Conservation (phyloP, 1,139 yeast genomes). For the Debaryomycetaceae sp. region DNA sequence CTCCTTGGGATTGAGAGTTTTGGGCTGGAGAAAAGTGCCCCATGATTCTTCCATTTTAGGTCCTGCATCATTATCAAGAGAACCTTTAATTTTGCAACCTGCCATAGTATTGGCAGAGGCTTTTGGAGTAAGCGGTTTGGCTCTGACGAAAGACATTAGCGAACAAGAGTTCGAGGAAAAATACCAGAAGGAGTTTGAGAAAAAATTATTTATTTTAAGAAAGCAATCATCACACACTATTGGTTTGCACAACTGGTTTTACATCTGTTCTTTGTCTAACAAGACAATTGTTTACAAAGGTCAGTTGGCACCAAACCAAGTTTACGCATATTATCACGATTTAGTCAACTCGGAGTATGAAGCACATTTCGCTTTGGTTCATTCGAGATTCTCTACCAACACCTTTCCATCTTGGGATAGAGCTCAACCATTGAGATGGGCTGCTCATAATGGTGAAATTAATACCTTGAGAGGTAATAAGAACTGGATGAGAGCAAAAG, state of each 20-base stretch:
- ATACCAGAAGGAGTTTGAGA: slow-evolving; percentile 70
- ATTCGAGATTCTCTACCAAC: slow-evolving; percentile 95
- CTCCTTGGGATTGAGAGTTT: slow-evolving; percentile 71
- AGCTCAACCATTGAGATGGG: slow-evolving; percentile 96
- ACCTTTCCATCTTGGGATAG: slow-evolving; percentile 99
- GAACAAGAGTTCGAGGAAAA: slow-evolving; percentile 54
- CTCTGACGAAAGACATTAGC: slow-evolving; percentile 30
- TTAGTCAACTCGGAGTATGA: slow-evolving; percentile 87
- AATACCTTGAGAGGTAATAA: slow-evolving; percentile 96
- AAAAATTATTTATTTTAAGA: slow-evolving; percentile 78
- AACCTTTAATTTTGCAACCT: slow-evolving; percentile 89
- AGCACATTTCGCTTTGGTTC: slow-evolving; percentile 94
- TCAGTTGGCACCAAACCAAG: slow-evolving; percentile 95
- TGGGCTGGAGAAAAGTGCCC: slow-evolving; percentile 97
- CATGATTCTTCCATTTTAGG: slow-evolving; percentile 91
- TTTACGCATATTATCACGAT: slow-evolving; percentile 91
- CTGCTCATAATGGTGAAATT: slow-evolving; percentile 98
- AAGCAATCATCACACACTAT: slow-evolving; percentile 88
- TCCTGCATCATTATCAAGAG: slow-evolving; percentile 91
- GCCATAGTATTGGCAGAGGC: slow-evolving; percentile 67
- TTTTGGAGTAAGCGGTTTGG: slow-evolving; percentile 34
- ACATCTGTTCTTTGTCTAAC: slow-evolving; percentile 87
- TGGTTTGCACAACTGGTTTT: slow-evolving; percentile 96
- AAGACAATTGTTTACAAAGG: slow-evolving; percentile 95
- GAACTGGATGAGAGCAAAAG: slow-evolving; percentile 99